Conservation (phyloP, 441 rosid genomes). For the Brassica balearica region DNA sequence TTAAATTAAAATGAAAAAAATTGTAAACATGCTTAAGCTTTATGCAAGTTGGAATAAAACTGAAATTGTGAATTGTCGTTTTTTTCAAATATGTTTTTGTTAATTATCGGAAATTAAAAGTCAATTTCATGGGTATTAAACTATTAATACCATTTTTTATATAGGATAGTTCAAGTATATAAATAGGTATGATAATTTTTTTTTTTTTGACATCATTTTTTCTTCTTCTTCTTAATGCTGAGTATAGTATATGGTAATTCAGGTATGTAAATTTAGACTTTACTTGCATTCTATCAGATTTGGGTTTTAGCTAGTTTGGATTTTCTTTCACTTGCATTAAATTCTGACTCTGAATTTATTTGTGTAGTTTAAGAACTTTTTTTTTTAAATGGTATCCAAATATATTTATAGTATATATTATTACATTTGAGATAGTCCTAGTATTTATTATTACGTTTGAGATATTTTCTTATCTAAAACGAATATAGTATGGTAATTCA, state of each 20-base stretch:
- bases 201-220: no score
- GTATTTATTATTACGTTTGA: not conserved
- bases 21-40: constrained; percentile 26
- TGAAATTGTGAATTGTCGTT: constrained; percentile 26
- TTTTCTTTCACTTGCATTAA: not conserved
- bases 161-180: not conserved
- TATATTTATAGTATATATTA: not conserved
- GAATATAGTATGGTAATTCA: no score
- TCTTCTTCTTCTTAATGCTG: no score
- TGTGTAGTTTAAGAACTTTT: not conserved
- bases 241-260: not conserved
- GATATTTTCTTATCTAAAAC: not conserved
- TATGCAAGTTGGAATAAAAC: constrained; percentile 34
- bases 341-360: not conserved
- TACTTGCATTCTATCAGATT: not conserved
- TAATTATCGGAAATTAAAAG: not conserved
- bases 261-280: not conserved
- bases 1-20: not conserved
- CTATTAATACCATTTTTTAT: not conserved
- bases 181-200: not conserved
- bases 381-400: no score
- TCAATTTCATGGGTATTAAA: not conserved
- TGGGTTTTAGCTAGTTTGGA: not conserved
- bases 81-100: not conserved
- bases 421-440: not conserved